Base-by-base conservation (phyloP, 306 rosid genomes). In the Amphicarpaea edgeworthii region DNA sequence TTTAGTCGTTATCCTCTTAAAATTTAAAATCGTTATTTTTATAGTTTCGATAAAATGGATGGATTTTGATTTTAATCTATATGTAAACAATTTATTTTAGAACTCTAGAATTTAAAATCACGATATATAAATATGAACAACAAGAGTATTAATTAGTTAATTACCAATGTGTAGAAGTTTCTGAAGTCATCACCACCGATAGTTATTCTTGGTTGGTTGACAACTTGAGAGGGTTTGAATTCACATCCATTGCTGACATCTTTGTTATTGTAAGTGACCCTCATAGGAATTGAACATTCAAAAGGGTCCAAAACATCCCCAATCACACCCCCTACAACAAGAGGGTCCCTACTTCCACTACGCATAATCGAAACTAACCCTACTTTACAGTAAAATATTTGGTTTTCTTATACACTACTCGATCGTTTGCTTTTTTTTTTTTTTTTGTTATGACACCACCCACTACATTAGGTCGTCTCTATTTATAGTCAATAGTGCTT, bases 231-330 rank as follows among this genome's bases (percentile, higher is more conserved):
- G 6, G 88, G 88, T 55, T 46, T 85, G 67, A 85, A 68, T 28
- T 81, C 81, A 55, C 72, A 54, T 1, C 88, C 85, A 73, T 81
- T 85, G 43, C 1, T 60, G 20, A 77, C 62, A 26, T 85, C 79
- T 77, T 45, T 77, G 41, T 12, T 55, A 7, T 6, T 30, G 37
- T 68, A 85, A 0, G 63, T 19, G 14, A 77, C 81, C 47, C 62
- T 73, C 50, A 77, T 8, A n/a, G 77, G 24, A 54, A 77, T 70
- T 1, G 73, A 43, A 28, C 3, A 40, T 42, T 73, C 49, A 57
- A 85, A 85, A 12, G 78, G 83, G 23, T 81, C 85, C 43, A 85
- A 46, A 2, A 85, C 88, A 63, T 81, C 88, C 40, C 88, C 88
- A 12, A 81, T 60, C n/a, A 85, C 79, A 28, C 85, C 57, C 49